Conservation (phyloP, 2,329 filamentous ascomycete species). For the Exserohilum rostratum region DNA sequence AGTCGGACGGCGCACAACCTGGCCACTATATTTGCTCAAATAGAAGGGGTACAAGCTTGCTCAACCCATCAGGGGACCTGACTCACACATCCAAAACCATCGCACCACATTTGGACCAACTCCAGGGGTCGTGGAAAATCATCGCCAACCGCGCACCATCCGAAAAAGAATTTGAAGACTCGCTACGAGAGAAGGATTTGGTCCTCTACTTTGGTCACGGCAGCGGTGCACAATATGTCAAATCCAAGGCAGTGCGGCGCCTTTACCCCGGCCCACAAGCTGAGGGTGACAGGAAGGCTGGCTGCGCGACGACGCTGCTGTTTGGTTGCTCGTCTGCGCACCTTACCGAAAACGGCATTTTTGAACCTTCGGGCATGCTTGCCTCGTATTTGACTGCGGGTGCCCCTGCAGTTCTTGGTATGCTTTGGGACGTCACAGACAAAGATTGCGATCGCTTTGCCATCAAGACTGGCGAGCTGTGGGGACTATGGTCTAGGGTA, state of each 20-base stretch:
- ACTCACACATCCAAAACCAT: constrained; percentile 79
- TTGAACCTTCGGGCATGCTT: constrained; percentile 88
- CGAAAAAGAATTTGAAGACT: constrained; percentile 76
- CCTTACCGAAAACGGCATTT: constrained; percentile 75
- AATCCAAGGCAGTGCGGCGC: constrained; percentile 78
- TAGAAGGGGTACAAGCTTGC: constrained; percentile 72
- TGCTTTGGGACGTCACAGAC: constrained; percentile 97
- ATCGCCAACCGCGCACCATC: constrained; percentile 72
- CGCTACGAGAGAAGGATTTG: constrained; percentile 70
- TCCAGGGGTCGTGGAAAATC: constrained; percentile 65
- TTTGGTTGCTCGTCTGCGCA: constrained; percentile 94
- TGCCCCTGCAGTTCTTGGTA: constrained; percentile 82
- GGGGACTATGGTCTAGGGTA: constrained; percentile 72
- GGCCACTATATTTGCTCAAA: constrained; percentile 57
- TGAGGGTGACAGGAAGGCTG: constrained; percentile 21
- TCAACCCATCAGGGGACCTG: constrained; percentile 88
- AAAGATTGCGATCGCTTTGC: constrained; percentile 96
- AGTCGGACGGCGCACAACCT: constrained; percentile 25
- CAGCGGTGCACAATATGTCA: constrained; percentile 91
- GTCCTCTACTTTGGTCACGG: constrained; percentile 97
- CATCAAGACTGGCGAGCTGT: constrained; percentile 76
- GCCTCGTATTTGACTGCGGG: constrained; percentile 89
- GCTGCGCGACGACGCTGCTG: constrained; percentile 80
- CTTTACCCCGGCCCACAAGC: constrained; percentile 61
- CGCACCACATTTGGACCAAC: constrained; percentile 64